Percentiles rank a stretch among this genome's conserved stretches.
Conservation (phyloP, 106 monocot species). For the Acorus calamus region DNA sequence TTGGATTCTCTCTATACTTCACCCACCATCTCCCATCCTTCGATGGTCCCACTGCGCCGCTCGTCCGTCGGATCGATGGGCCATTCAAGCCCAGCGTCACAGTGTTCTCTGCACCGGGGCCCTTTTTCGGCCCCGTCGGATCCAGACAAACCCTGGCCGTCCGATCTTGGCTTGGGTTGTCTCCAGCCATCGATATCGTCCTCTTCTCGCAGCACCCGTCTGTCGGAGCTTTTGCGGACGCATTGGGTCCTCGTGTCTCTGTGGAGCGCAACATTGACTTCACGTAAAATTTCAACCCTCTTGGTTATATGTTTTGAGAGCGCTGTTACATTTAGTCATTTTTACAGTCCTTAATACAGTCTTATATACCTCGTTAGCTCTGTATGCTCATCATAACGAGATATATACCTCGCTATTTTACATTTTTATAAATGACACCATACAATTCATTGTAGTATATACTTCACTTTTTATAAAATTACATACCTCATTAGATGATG, state of each 20-base stretch:
- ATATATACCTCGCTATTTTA: no score
- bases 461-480: no score
- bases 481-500: no score
- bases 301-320: no score
- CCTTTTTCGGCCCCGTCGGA: slow-evolving; percentile 7
- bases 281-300: slow-evolving; percentile 28
- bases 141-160: slow-evolving; percentile 59
- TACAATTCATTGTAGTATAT: no score
- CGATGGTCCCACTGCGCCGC: no score
- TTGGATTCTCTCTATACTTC: no score
- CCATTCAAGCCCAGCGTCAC: slow-evolving; percentile 17
- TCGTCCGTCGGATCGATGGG: no score
- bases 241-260: slow-evolving; percentile 50
- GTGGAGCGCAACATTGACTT: slow-evolving; percentile 69
- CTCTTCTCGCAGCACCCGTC: slow-evolving; percentile 59
- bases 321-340: neutral
- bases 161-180: slow-evolving; percentile 71
- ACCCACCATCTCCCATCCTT: no score
- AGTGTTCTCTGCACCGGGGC: slow-evolving; percentile 58
- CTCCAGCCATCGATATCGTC: slow-evolving; percentile 45
- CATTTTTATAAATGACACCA: no score
- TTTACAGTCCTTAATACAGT: neutral
- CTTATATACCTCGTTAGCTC: neutral
- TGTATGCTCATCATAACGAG: no score
- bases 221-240: slow-evolving; percentile 26